Base-by-base conservation (phyloP, 2,329 filamentous ascomycete species). In the Cucurbitaria berberidis region DNA sequence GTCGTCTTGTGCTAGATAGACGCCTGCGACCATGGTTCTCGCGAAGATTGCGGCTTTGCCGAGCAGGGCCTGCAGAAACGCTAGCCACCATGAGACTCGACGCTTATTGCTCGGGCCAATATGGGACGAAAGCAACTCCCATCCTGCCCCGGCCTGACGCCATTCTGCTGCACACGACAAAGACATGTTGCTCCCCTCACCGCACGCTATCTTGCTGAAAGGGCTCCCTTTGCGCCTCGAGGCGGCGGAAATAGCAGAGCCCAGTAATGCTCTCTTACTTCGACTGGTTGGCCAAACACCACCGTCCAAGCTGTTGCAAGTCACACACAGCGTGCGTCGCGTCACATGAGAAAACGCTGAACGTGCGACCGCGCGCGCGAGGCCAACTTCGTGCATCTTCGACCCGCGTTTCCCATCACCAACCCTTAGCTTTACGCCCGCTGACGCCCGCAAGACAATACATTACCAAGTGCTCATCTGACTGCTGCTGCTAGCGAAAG, bases 1-100 rank as follows among this genome's bases (percentile, higher is more conserved):
- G 34, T 10, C 35, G 42, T 54, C 40, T 51, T 41, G 55, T 41
- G 44, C n/a, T n/a, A n/a, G 21, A 53, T 51, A 48, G 34, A 43
- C 19, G 42, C 47, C 21, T 38, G 46, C 51, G 47, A 44, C 49
- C 58, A 53, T 54, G 44, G 50, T 47, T 59, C 52, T 50, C 51
- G 45, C 53, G 18, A 49, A 45, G 54, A 41, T 53, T 55, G 57
- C 55, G 46, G 47, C 60, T 59, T 55, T 62, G 62, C 62, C 60
- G 60, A 64, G 63, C 54, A 58, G 29, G 15, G 44, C 57, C 48
- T 56, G 60, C 65, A 63, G 55, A 41, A 21, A 32, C 60, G 55
- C 60, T 63, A 67, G 55, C 56, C 55, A 52, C 51, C 58, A 55
- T 66, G 52, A 62, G 62, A 63, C 60, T 62, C 59, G 55, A 61